These are phyloP conservation scores for Vaccinium macrocarpon DNA, from an alignment of 148 eudicot species.

Conservation along the genomic window DNA sequence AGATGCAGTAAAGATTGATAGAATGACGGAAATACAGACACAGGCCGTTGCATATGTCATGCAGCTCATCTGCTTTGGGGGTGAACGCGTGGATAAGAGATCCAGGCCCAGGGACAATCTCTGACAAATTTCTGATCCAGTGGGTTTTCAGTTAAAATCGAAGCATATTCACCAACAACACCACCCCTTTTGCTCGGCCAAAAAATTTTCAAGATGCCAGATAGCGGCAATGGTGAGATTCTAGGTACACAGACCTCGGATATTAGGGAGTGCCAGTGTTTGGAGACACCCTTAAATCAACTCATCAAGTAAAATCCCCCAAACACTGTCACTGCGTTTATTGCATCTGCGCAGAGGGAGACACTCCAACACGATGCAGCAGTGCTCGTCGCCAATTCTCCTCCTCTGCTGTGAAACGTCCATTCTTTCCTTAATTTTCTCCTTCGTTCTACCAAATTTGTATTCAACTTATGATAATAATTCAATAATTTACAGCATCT, in stretches of 20 bases:
- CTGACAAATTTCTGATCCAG: background rate
- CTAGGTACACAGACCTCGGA: background rate
- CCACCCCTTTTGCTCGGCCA: too few species aligned
- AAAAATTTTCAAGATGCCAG: background rate
- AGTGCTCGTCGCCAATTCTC: too few species aligned
- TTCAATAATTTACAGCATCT: too few species aligned
- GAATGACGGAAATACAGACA: background rate
- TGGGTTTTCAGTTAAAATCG: background rate
- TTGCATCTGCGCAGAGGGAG: too few species aligned
- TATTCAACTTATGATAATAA: too few species aligned
- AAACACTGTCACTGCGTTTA: too few species aligned
- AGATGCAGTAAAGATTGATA: background rate
- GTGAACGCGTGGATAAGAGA: too few species aligned
- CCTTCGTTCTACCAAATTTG: too few species aligned
- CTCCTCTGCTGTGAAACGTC: too few species aligned
- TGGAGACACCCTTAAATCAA: background rate
- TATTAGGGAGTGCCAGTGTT: background rate
- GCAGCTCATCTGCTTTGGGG: background rate
- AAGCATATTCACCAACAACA: background rate
- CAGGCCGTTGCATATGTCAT: background rate
- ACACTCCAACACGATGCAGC: too few species aligned
- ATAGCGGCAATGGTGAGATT: background rate
- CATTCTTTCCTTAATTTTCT: too few species aligned
- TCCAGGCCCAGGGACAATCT: background rate
- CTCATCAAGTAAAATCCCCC: background rate